phyloP scores from a whole-genome alignment of 1,284 basidiomycete genomes.

The Veloboletus limbatus region DNA sequence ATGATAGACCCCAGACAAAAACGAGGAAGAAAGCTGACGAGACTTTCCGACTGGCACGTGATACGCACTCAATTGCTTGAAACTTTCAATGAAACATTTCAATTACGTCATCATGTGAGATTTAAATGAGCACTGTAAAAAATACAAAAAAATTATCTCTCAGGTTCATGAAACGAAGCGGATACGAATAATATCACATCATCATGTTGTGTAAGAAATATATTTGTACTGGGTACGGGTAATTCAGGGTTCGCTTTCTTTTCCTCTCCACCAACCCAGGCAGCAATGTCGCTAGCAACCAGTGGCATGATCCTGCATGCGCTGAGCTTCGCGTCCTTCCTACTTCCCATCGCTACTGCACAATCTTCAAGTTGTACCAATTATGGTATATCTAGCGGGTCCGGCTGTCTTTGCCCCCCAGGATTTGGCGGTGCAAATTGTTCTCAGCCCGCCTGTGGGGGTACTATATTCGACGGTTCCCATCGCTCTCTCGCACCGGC shows the following conservation, averaged over 20 bases:
- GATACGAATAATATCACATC: no score
- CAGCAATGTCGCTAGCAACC: constrained; percentile 11
- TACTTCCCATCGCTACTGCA: constrained; percentile 28
- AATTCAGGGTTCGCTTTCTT: not conserved
- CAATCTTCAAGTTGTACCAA: constrained; percentile 74
- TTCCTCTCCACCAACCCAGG: not conserved
- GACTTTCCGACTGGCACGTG: no score
- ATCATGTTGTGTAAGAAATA: no score
- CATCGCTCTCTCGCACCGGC: constrained; percentile 45
- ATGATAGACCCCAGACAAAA: constrained; percentile 8
- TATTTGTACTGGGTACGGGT: no score
- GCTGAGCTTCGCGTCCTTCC: constrained; percentile 13
- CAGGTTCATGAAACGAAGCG: no score
- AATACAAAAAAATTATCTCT: no score
- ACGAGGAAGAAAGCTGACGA: not conserved
- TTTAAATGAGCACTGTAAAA: no score
- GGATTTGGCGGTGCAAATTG: constrained; percentile 76
- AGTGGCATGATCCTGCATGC: constrained; percentile 3
- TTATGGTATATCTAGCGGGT: constrained; percentile 54
- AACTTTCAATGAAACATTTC: no score
- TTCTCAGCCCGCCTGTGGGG: constrained; percentile 70
- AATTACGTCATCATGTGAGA: no score
- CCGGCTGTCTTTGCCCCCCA: constrained; percentile 68
- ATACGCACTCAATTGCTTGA: no score
- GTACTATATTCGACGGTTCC: constrained; percentile 71